Evolutionary conservation across 2,329 filamentous ascomycete genomes (phyloP).

Genomic region (Tetracladium maxilliforme): DNA sequence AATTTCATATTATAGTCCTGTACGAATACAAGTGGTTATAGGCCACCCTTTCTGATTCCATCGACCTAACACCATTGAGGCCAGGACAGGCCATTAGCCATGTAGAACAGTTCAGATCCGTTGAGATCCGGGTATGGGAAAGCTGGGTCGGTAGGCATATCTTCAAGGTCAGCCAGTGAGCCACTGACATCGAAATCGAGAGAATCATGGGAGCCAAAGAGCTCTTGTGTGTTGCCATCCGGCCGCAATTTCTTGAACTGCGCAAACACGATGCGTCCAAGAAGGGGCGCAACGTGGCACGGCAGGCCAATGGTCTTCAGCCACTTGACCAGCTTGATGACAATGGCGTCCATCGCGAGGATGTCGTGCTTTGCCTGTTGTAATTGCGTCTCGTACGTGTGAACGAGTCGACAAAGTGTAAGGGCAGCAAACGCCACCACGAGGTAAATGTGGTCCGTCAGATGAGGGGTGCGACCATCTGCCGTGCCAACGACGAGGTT

Average conservation of each 20-base stretch:
- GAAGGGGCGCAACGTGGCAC: constrained; percentile 23
- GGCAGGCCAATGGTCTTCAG: constrained; percentile 23
- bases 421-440: constrained; percentile 28
- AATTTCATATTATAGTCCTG: too few species aligned
- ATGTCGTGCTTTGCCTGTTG: constrained; percentile 15
- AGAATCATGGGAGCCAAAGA: too few species aligned
- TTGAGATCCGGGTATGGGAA: too few species aligned
- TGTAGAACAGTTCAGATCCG: too few species aligned
- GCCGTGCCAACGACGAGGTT: constrained; percentile 24
- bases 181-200: too few species aligned
- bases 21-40: too few species aligned
- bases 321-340: constrained; percentile 20
- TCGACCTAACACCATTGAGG: too few species aligned
- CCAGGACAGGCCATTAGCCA: too few species aligned
- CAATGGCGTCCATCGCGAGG: constrained; percentile 15
- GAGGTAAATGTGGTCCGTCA: constrained; percentile 30
- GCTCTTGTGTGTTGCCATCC: too few species aligned
- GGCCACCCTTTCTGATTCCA: too few species aligned
- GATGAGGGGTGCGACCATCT: constrained; percentile 25
- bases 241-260: constrained; percentile 20
- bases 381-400: constrained; percentile 19
- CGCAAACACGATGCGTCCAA: constrained; percentile 20
- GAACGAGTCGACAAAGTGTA: constrained; percentile 19
- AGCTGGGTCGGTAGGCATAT: too few species aligned
- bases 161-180: too few species aligned